These are phyloP conservation scores for Chlorella sp. DNA, from an alignment of 139 green algal genomes.

Conservation along the genomic window DNA sequence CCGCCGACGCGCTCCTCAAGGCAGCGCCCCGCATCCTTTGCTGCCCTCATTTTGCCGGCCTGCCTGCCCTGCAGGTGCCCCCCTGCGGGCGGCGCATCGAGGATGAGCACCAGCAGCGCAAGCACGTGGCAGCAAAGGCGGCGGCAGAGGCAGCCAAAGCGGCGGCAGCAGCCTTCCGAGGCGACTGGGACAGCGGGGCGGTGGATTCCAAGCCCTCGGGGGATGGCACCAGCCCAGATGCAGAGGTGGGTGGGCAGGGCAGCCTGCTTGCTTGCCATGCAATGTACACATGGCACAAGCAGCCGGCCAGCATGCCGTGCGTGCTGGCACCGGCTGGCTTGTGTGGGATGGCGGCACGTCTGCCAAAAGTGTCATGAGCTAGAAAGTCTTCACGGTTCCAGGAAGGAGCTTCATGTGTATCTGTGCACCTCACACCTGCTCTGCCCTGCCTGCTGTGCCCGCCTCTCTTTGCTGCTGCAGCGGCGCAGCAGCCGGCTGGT, in stretches of 20 bases:
- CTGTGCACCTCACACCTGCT: not conserved
- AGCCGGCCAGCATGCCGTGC: too few species aligned
- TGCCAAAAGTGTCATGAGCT: too few species aligned
- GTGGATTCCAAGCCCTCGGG: not conserved
- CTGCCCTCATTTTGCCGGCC: not conserved
- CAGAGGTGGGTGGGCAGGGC: slow-evolving; percentile 8
- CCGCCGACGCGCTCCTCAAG: too few species aligned
- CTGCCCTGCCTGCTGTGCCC: not conserved
- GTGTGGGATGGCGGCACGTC: too few species aligned
- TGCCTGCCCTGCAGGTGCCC: not conserved
- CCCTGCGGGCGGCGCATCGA: slow-evolving; percentile 20
- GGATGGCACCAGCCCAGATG: slow-evolving; percentile 19
- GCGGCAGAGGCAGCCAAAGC: slow-evolving; percentile 28
- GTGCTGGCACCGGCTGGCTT: too few species aligned
- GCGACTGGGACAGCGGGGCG: slow-evolving; percentile 13
- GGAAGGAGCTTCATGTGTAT: not conserved
- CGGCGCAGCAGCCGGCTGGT: slow-evolving; percentile 44
- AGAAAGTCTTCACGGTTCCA: too few species aligned
- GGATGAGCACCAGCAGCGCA: not conserved
- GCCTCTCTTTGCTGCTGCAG: slow-evolving; percentile 4
- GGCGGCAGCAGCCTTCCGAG: not conserved
- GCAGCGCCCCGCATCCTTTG: not conserved
- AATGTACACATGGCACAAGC: too few species aligned
- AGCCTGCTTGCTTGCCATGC: too few species aligned
- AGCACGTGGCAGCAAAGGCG: slow-evolving; percentile 3